phyloP scores from a whole-genome alignment of 2,329 filamentous ascomycete species.

The Fusarium xylarioides region DNA sequence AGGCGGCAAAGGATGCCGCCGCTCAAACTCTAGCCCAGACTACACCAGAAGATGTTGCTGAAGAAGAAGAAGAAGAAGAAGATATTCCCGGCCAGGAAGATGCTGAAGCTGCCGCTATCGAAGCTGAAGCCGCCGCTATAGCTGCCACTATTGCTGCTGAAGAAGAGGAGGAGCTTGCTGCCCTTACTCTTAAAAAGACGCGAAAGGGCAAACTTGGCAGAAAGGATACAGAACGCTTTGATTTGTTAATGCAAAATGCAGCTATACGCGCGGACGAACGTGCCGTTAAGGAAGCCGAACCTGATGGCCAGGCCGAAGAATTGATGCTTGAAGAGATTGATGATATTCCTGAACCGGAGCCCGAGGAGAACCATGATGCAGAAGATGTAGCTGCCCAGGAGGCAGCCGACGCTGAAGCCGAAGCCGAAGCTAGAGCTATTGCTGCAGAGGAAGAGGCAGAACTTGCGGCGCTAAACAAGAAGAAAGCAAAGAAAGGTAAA shows the following conservation, averaged over 20 bases:
- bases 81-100: slow-evolving; percentile 16
- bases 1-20: slow-evolving; percentile 48
- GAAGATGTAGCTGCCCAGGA: slow-evolving; percentile 34
- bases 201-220: slow-evolving; percentile 37
- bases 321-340: slow-evolving; percentile 31
- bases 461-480: slow-evolving; percentile 52
- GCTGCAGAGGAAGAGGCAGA: slow-evolving; percentile 43
- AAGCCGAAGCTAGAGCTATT: slow-evolving; percentile 44
- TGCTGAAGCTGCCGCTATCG: slow-evolving; percentile 28
- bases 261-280: slow-evolving; percentile 24
- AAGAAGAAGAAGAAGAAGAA: slow-evolving; percentile 34
- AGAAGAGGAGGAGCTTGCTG: slow-evolving; percentile 33
- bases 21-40: slow-evolving; percentile 41
- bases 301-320: slow-evolving; percentile 13
- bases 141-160: slow-evolving; percentile 19
- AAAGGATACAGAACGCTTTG: slow-evolving; percentile 38
- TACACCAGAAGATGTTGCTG: slow-evolving; percentile 25
- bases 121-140: neutral
- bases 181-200: slow-evolving; percentile 25
- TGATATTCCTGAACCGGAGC: slow-evolving; percentile 31
- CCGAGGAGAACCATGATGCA: slow-evolving; percentile 21
- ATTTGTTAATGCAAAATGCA: slow-evolving; percentile 25
- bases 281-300: slow-evolving; percentile 21
- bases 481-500: slow-evolving; percentile 46
- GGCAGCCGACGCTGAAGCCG: slow-evolving; percentile 44